Evolutionary conservation across 192 early-diverging fungal genomes (phyloP).

Genomic region (Mortierella claussenii): DNA sequence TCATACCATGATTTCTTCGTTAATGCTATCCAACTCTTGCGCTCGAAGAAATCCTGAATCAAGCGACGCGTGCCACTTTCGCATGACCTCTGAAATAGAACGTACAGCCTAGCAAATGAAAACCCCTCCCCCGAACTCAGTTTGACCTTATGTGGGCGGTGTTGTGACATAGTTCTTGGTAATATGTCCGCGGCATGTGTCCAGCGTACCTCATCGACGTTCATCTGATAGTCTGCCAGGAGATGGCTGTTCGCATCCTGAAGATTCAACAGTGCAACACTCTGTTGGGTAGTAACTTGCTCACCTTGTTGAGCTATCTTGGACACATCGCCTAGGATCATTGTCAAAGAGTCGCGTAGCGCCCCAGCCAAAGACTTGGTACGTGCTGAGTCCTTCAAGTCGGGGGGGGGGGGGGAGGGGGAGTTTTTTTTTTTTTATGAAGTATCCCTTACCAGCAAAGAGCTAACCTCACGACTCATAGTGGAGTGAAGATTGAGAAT

Average conservation of each 20-base stretch:
- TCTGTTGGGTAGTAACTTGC: slow-evolving; percentile 3
- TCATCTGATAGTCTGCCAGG: neutral
- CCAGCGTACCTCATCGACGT: slow-evolving; percentile 3
- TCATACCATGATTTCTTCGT: slow-evolving; percentile 11
- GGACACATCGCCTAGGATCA: slow-evolving; percentile 4
- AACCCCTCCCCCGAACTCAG: neutral
- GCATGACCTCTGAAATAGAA: slow-evolving; percentile 1
- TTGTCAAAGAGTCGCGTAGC: neutral
- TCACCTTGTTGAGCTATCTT: neutral
- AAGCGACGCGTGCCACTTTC: slow-evolving; percentile 4
- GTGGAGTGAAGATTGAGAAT: slow-evolving; percentile 10
- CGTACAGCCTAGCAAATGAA: neutral
- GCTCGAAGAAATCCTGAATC: neutral
- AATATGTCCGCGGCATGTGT: too few relatives aligned
- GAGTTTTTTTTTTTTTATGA: too few relatives aligned
- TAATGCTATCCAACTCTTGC: slow-evolving; percentile 2
- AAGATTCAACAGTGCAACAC: slow-evolving; percentile 3
- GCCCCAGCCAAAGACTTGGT: slow-evolving; percentile 8
- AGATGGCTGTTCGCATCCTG: slow-evolving; percentile 4
- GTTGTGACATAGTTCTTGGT: too few relatives aligned
- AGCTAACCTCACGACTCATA: neutral
- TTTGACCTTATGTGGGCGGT: neutral
- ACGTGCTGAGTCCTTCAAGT: too few relatives aligned
- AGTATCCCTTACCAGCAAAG: slow-evolving; percentile 21
- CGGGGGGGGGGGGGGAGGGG: too few relatives aligned